Conservation (phyloP, 1,284 basidiomycete species). For the Pterula multifida region DNA sequence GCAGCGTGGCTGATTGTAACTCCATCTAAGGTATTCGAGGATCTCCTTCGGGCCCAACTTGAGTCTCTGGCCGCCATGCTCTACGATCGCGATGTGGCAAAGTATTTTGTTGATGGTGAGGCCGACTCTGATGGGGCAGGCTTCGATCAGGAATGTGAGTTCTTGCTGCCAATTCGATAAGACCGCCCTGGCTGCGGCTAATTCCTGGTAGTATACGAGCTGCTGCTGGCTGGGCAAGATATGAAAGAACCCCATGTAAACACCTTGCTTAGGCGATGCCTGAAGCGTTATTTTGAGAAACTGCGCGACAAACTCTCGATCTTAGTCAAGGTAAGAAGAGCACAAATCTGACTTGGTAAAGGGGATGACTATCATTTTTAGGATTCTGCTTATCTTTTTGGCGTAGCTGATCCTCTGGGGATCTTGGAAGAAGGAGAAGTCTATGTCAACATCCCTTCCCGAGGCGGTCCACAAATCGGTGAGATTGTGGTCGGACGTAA, state of each 20-base stretch:
- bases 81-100: constrained; percentile 11
- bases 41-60: constrained; percentile 12
- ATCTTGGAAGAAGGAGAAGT: constrained; percentile 15
- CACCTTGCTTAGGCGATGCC: constrained; percentile 9
- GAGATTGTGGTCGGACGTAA: constrained; percentile 13
- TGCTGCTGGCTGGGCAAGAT: constrained; percentile 16
- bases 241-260: constrained; percentile 14
- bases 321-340: constrained; percentile 10
- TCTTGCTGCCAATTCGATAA: no score
- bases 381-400: constrained; percentile 14
- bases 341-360: not conserved
- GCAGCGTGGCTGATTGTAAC: no score
- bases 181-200: no score
- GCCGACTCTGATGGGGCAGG: constrained; percentile 11
- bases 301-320: constrained; percentile 15
- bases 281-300: constrained; percentile 7
- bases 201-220: constrained; percentile 11
- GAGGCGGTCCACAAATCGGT: constrained; percentile 11
- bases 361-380: constrained; percentile 1
- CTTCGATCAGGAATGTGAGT: constrained; percentile 14
- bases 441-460: constrained; percentile 14
- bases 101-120: constrained; percentile 13
- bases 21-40: constrained; percentile 12
- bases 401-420: constrained; percentile 14
- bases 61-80: constrained; percentile 12